Percentiles rank a stretch among this genome's conserved stretches.
phyloP scores from a whole-genome alignment of 78 protist genomes.

The Dictyostelium capitatum region DNA sequence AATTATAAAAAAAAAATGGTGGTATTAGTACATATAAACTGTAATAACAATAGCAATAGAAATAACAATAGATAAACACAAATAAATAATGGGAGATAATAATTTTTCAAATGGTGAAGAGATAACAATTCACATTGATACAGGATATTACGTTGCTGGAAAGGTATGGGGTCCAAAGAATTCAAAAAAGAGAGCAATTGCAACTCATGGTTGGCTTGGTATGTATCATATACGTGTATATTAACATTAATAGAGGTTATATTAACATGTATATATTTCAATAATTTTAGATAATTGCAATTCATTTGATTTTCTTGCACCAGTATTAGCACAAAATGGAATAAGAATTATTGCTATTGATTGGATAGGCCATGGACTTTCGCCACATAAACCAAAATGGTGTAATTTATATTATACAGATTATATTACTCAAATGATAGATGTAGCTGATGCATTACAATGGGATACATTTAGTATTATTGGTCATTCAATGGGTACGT shows the following conservation, averaged over 20 bases:
- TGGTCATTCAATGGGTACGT: slow-evolving; percentile 29
- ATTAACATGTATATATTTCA: no score
- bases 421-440: slow-evolving; percentile 62
- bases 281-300: slow-evolving; percentile 49
- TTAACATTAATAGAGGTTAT: no score
- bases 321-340: slow-evolving; percentile 40
- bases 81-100: neutral
- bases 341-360: slow-evolving; percentile 19
- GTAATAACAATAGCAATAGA: no score
- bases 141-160: slow-evolving; percentile 32
- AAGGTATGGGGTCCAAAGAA: slow-evolving; percentile 58
- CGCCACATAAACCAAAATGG: slow-evolving; percentile 65
- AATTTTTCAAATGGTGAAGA: slow-evolving; percentile 19
- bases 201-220: slow-evolving; percentile 62
- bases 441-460: slow-evolving; percentile 57
- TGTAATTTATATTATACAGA: slow-evolving; percentile 70
- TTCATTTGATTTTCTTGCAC: slow-evolving; percentile 55
- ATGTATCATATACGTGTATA: no score
- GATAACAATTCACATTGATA: slow-evolving; percentile 51
- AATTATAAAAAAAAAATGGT: no score
- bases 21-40: no score
- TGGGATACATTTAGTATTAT: slow-evolving; percentile 55
- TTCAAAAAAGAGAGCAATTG: neutral
- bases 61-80: neutral
- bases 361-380: slow-evolving; percentile 52